Evolutionary conservation across 352 stramenopile species (phyloP), one percentile per base, ranked within the genome.

Genomic region (Phytophthora ohioensis): DNA sequence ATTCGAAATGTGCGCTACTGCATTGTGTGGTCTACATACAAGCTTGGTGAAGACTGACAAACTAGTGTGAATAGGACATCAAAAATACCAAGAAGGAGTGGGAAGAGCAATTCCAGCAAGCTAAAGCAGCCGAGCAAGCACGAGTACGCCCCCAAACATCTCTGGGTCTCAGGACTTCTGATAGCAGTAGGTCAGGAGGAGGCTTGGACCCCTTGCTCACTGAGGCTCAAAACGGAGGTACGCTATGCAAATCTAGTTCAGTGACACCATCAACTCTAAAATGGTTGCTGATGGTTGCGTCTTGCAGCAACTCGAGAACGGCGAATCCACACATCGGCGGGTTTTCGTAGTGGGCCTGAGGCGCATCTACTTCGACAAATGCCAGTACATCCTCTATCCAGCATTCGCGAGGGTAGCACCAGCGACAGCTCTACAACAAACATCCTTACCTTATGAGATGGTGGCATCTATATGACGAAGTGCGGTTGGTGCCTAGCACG

Each of bases 21-120:
- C 11, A 12, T 15, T 13, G n/a, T 31, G 32, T 58, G 27, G 30
- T 43, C 41, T 56, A 17, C 27, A 43, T 56, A 17, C 27, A 43
- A 30, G 8, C 48, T 34, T 38, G 38, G 43, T 38, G 34, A 36
- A 32, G 5, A 38, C 21, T 67, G 11, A 67, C n/a, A 43, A 48
- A 2, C 15, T 38, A 1, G 6, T 53, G 27, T 43, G 12, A 36
- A 4, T 17, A 88, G 78, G 85, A 89, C 48, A 93, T 93, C 66
- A 93, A 91, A 51, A 91, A 79, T 74, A 92, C 86, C 31, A 91
- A 92, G 59, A 90, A 86, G 30, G 86, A 92, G 36, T 93, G 84
- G 86, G 82, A 92, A 58, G 56, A 85, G 17, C 69, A 88, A 13
- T 87, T 91, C 30, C 69, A 88, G 49, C 69, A 73, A 42, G 80